These are phyloP conservation scores for Pulveroboletus sp. DNA, from an alignment of 768 basidiomycete species.

Conservation along the genomic window DNA sequence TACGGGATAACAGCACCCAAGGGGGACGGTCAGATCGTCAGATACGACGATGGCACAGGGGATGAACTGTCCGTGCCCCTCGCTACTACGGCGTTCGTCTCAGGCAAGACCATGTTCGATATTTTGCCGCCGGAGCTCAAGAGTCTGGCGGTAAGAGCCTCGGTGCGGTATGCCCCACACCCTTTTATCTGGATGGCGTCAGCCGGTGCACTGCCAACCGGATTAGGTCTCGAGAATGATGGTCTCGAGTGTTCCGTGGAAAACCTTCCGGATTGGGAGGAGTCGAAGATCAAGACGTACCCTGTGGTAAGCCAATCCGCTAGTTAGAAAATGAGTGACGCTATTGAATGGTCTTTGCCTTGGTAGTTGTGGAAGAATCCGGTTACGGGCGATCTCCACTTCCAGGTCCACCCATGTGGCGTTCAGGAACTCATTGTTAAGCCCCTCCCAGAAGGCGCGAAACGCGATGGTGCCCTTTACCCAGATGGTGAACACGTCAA, in stretches of 20 bases:
- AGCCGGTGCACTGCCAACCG: constrained; percentile 70
- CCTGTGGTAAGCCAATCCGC: constrained; percentile 49
- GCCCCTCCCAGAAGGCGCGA: constrained; percentile 64
- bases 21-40: constrained; percentile 58
- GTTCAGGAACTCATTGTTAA: constrained; percentile 63
- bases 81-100: constrained; percentile 83
- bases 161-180: constrained; percentile 79
- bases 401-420: constrained; percentile 89
- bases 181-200: constrained; percentile 91
- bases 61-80: constrained; percentile 81
- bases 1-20: constrained; percentile 74
- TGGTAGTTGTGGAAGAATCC: constrained; percentile 89
- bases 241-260: constrained; percentile 63
- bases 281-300: constrained; percentile 66
- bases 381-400: constrained; percentile 74
- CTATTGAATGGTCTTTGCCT: background rate
- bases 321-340: background rate
- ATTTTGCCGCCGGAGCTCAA: constrained; percentile 68
- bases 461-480: constrained; percentile 64
- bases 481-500: constrained; percentile 80
- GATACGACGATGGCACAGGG: constrained; percentile 86
- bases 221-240: constrained; percentile 80
- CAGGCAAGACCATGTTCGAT: constrained; percentile 82
- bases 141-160: constrained; percentile 74
- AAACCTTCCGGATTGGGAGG: constrained; percentile 82